Evolutionary conservation across 441 rosid species (phyloP).

Genomic region (Iberis amara): DNA sequence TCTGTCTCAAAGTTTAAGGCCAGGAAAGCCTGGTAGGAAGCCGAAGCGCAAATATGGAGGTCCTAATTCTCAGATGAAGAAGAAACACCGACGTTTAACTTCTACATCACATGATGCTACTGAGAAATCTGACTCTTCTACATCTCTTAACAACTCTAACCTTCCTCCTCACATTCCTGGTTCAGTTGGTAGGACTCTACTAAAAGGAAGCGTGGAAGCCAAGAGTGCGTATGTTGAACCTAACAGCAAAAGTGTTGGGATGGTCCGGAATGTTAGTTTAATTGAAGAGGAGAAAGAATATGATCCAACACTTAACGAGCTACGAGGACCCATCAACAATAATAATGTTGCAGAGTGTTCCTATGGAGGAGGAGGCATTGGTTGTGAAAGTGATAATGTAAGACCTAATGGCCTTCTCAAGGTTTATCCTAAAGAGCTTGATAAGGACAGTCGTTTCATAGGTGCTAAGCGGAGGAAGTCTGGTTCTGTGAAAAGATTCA

Average conservation of each 20-base stretch:
- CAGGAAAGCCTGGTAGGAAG: conserved; percentile 74
- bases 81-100: conserved; percentile 53
- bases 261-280: conserved; percentile 29
- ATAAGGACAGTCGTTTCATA: conserved; percentile 47
- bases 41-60: conserved; percentile 73
- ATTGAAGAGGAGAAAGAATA: conserved; percentile 57
- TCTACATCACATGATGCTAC: conserved; percentile 32
- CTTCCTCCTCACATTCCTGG: conserved; percentile 30
- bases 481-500: conserved; percentile 88
- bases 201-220: conserved; percentile 35
- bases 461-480: conserved; percentile 89
- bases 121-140: conserved; percentile 40
- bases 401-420: conserved; percentile 42
- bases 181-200: conserved; percentile 32
- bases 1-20: conserved; percentile 50
- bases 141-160: conserved; percentile 35
- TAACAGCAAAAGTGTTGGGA: conserved; percentile 39
- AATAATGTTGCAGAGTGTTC: conserved; percentile 44
- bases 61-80: conserved; percentile 53
- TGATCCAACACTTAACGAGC: conserved; percentile 88
- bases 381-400: conserved; percentile 40
- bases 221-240: conserved; percentile 36
- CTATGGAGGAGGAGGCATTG: conserved; percentile 37
- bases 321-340: conserved; percentile 46
- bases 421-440: conserved; percentile 40